A percentile compares a stretch with the other conserved stretches of the same genome.
Conservation (phyloP, 768 basidiomycete species). For the Phallus indusiatus region DNA sequence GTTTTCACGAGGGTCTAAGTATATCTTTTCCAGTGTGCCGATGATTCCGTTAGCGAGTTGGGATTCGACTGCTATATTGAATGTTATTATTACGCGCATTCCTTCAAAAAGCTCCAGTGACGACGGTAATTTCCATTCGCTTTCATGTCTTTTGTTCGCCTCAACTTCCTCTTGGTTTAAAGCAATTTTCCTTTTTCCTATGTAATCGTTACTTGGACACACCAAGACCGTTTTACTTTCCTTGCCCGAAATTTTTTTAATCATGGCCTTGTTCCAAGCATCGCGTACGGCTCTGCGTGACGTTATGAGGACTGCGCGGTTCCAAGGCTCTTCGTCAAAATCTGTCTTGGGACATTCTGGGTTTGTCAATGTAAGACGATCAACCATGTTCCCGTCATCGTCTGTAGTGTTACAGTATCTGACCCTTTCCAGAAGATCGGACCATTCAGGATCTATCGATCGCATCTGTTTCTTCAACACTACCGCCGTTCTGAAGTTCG, state of each 20-base stretch:
- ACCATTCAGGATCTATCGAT: slow-evolving; percentile 23
- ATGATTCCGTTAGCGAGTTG: no score
- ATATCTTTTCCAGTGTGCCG: no score
- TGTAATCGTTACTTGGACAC: slow-evolving; percentile 23
- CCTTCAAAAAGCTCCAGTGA: no score
- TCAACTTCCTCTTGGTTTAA: no score
- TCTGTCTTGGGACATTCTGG: slow-evolving; percentile 10
- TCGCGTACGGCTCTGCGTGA: slow-evolving; percentile 26
- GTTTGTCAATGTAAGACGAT: slow-evolving; percentile 16
- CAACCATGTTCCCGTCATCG: slow-evolving; percentile 22
- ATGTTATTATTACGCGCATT: no score
- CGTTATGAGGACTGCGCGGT: slow-evolving; percentile 25
- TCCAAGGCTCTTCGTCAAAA: slow-evolving; percentile 23
- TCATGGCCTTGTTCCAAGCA: slow-evolving; percentile 28
- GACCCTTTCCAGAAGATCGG: slow-evolving; percentile 20
- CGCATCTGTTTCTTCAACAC: slow-evolving; percentile 28
- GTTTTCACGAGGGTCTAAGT: no score
- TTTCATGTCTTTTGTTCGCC: no score
- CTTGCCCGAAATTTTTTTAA: slow-evolving; percentile 17
- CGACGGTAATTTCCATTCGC: no score
- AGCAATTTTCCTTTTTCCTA: slow-evolving; percentile 5
- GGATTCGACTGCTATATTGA: no score
- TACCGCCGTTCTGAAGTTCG: slow-evolving; percentile 25
- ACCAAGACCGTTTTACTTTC: slow-evolving; percentile 19
- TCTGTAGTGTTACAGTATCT: slow-evolving; percentile 18